Percentiles rank a stretch among this genome's conserved stretches.
phyloP scores from a whole-genome alignment of 495 filamentous ascomycete species.

The Hyaloscypha finlandica region DNA sequence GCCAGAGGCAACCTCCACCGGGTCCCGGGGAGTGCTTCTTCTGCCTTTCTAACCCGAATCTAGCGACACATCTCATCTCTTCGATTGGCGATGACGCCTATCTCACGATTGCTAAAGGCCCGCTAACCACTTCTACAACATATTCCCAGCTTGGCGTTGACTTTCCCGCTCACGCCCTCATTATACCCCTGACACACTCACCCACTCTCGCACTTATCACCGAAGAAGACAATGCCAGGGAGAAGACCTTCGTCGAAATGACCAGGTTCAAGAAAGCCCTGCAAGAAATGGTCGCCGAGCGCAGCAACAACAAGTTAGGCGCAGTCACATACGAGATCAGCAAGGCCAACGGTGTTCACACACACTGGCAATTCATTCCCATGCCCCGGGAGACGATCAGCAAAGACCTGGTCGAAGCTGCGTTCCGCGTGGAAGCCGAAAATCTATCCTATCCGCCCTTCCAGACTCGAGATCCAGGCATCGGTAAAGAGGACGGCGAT shows the following conservation, averaged over 20 bases:
- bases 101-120: slow-evolving; percentile 89
- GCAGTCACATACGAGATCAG: slow-evolving; percentile 91
- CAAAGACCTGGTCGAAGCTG: slow-evolving; percentile 74
- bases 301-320: slow-evolving; percentile 61
- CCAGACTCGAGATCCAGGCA: slow-evolving; percentile 36
- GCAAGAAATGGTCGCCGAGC: slow-evolving; percentile 65
- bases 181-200: slow-evolving; percentile 81
- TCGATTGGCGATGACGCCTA: slow-evolving; percentile 84
- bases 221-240: slow-evolving; percentile 51
- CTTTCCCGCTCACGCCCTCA: slow-evolving; percentile 87
- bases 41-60: slow-evolving; percentile 80
- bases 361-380: slow-evolving; percentile 94
- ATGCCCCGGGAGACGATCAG: slow-evolving; percentile 63
- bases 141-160: slow-evolving; percentile 60
- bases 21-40: slow-evolving; percentile 88
- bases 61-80: slow-evolving; percentile 85
- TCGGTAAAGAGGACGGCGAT: slow-evolving; percentile 57
- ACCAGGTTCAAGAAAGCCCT: slow-evolving; percentile 69
- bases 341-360: slow-evolving; percentile 74
- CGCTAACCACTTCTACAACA: slow-evolving; percentile 67
- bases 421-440: slow-evolving; percentile 81
- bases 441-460: slow-evolving; percentile 69
- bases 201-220: slow-evolving; percentile 65
- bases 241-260: slow-evolving; percentile 74
- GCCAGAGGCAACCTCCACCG: slow-evolving; percentile 54